These are phyloP conservation scores for Chlorella sp. DNA, from an alignment of 139 green algal species.

Conservation along the genomic window DNA sequence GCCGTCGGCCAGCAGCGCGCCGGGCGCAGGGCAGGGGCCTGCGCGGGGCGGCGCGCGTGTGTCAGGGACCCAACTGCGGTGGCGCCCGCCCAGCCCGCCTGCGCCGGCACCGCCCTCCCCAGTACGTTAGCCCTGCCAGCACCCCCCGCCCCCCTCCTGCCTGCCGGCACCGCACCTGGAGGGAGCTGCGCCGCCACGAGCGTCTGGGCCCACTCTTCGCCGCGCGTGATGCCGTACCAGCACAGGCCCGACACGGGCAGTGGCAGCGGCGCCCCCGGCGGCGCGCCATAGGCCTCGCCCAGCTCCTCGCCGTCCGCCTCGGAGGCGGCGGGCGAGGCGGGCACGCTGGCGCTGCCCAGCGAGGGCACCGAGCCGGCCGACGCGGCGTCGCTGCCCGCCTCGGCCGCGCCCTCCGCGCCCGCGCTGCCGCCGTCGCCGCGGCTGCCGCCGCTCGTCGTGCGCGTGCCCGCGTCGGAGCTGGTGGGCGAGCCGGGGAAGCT, in stretches of 20 bases:
- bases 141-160: background rate
- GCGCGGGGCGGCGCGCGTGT: background rate
- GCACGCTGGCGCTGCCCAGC: background rate
- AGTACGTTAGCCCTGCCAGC: background rate
- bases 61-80: background rate
- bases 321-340: constrained; percentile 8
- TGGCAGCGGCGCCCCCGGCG: constrained; percentile 8
- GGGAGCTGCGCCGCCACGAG: constrained; percentile 31
- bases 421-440: background rate
- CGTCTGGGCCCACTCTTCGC: constrained; percentile 39
- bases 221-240: constrained; percentile 28
- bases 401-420: background rate
- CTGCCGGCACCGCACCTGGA: background rate
- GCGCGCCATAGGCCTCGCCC: background rate
- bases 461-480: constrained; percentile 4
- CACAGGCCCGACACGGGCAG: constrained; percentile 32
- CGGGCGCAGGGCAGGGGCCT: background rate
- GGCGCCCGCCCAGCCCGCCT: background rate
- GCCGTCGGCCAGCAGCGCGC: constrained; percentile 7
- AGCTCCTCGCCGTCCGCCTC: background rate
- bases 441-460: constrained; percentile 13
- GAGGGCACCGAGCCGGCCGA: background rate
- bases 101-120: background rate
- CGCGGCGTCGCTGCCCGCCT: background rate
- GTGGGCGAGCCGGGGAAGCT: constrained; percentile 17